Conservation (phyloP, 2,329 filamentous ascomycete genomes). For the Leptographium flavum region DNA sequence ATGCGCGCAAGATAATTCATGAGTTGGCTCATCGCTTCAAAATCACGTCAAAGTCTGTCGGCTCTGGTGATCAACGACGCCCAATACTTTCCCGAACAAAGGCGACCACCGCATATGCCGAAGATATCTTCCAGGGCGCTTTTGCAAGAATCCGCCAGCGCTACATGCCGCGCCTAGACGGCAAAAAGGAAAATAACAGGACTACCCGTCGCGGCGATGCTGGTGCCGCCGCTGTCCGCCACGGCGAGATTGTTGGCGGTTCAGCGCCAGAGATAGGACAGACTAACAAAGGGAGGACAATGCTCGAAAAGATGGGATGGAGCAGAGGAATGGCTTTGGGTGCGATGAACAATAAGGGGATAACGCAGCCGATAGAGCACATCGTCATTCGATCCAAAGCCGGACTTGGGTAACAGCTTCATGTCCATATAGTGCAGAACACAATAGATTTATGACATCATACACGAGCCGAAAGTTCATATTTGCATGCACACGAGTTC, state of each 20-base stretch:
- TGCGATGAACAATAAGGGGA: conserved; percentile 70
- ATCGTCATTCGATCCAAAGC: conserved; percentile 77
- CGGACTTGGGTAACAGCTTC: conserved; percentile 48
- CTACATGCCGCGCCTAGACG: conserved; percentile 40
- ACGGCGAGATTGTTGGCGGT: conserved; percentile 80
- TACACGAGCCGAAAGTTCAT: no score
- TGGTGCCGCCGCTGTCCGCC: conserved; percentile 46
- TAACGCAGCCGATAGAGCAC: conserved; percentile 71
- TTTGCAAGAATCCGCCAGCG: conserved; percentile 32
- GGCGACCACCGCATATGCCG: conserved; percentile 46
- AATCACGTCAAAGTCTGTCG: conserved; percentile 73
- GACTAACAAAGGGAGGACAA: conserved; percentile 69
- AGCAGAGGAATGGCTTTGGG: conserved; percentile 74
- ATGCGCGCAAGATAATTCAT: conserved; percentile 65
- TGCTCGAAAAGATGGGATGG: conserved; percentile 98
- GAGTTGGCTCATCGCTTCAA: conserved; percentile 61
- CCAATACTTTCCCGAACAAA: conserved; percentile 64
- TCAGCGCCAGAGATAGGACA: conserved; percentile 69
- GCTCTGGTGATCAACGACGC: conserved; percentile 57
- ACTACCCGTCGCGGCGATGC: conserved; percentile 19
- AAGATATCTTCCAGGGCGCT: conserved; percentile 36
- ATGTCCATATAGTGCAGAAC: no score
- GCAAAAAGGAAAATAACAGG: conserved; percentile 7
- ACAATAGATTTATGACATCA: not conserved
- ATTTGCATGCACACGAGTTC: conserved; percentile 46